phyloP scores from a whole-genome alignment of 768 basidiomycete species.

The Phlebiopsis gigantea region DNA sequence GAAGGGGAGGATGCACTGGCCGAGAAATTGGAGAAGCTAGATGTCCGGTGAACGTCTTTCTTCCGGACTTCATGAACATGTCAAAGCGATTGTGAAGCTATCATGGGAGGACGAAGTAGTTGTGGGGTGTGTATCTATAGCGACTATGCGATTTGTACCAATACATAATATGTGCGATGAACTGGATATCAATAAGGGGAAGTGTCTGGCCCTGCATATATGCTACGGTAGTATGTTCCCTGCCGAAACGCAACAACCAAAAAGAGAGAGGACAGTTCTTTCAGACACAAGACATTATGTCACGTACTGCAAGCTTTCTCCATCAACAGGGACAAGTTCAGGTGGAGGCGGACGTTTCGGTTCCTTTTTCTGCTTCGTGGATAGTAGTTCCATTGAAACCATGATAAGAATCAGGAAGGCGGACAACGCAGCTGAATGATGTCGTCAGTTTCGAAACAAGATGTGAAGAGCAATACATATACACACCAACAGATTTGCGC shows the following conservation, averaged over 20 bases:
- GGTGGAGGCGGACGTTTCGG: conserved; percentile 23
- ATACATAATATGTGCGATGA: conserved; percentile 6
- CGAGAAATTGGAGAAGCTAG: conserved; percentile 51
- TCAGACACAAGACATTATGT: neutral
- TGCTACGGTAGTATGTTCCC: neutral
- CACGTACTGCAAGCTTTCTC: conserved; percentile 15
- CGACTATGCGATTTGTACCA: conserved; percentile 7
- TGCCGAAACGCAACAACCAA: neutral
- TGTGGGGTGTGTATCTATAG: conserved; percentile 3
- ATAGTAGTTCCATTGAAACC: conserved; percentile 61
- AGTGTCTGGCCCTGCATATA: neutral
- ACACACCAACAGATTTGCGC: conserved; percentile 74
- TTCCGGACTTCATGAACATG: neutral
- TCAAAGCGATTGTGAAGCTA: neutral
- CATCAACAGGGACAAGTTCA: conserved; percentile 8
- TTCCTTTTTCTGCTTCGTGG: conserved; percentile 30
- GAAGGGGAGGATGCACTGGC: conserved; percentile 34
- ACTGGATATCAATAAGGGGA: conserved; percentile 1
- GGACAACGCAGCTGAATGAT: conserved; percentile 47
- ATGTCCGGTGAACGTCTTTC: conserved; percentile 38
- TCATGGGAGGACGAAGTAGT: neutral
- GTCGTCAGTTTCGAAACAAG: neutral
- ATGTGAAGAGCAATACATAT: neutral
- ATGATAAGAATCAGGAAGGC: conserved; percentile 69
- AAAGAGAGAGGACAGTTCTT: neutral